phyloP scores from a whole-genome alignment of 2,329 filamentous ascomycete genomes.

The Ceratocystis diversiconidia region DNA sequence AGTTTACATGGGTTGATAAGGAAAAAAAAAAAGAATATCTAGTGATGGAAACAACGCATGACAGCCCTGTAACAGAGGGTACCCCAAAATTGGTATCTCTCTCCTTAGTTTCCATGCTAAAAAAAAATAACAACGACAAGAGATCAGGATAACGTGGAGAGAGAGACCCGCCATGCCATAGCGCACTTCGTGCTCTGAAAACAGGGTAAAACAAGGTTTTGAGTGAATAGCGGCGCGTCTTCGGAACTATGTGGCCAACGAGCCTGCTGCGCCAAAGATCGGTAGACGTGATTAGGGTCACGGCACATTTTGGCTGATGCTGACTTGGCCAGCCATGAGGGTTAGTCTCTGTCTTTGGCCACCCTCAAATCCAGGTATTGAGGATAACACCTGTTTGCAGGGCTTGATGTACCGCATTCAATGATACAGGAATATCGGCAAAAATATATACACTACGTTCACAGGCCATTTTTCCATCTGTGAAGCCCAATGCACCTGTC shows the following conservation, averaged over 20 bases:
- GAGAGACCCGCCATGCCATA: background rate
- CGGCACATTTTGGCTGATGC: background rate
- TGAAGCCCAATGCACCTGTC: background rate
- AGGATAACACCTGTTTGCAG: background rate
- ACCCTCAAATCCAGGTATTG: background rate
- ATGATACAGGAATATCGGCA: background rate
- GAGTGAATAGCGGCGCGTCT: background rate
- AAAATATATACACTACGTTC: background rate
- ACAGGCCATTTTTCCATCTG: background rate
- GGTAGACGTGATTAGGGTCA: background rate
- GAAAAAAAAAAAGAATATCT: background rate
- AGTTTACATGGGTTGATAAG: background rate
- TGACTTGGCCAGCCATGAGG: background rate
- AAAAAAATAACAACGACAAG: too few species aligned
- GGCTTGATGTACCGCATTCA: background rate
- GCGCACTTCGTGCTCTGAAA: too few species aligned
- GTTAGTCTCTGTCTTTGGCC: background rate
- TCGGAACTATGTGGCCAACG: background rate
- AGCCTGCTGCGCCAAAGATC: background rate
- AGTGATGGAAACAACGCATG: too few species aligned
- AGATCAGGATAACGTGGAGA: too few species aligned
- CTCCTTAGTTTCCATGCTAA: too few species aligned
- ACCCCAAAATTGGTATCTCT: too few species aligned
- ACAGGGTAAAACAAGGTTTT: too few species aligned
- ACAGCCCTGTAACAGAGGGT: too few species aligned